These are phyloP conservation scores for Tritrichomonas musculus DNA, from an alignment of 208 protist species.

Conservation along the genomic window DNA sequence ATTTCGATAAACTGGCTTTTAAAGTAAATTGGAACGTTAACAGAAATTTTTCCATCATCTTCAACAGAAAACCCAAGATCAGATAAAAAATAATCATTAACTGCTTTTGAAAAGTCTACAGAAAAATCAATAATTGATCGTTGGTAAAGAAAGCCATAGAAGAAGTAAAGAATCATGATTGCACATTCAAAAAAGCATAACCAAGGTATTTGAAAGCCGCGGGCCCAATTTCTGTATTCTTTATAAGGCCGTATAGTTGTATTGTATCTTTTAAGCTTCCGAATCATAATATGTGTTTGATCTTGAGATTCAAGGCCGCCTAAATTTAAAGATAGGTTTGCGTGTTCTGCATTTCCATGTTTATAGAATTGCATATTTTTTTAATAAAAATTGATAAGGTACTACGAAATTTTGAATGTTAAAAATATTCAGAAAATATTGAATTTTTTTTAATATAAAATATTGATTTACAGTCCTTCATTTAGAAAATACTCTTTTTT, in stretches of 20 bases:
- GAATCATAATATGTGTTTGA: too few species aligned
- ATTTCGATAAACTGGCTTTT: not conserved
- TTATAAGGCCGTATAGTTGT: not conserved
- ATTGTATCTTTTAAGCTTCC: not conserved
- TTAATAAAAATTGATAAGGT: too few species aligned
- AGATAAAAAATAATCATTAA: conserved; percentile 23
- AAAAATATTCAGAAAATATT: too few species aligned
- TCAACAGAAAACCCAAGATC: not conserved
- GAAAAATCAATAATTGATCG: not conserved
- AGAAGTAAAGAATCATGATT: not conserved
- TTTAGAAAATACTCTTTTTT: too few species aligned
- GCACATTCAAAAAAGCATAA: not conserved
- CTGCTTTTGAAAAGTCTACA: not conserved
- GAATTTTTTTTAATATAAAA: too few species aligned
- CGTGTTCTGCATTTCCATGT: too few species aligned
- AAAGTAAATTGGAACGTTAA: not conserved
- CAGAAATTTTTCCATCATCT: not conserved
- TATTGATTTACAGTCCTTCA: too few species aligned
- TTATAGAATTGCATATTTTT: too few species aligned
- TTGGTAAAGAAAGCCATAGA: not conserved
- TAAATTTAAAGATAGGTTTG: too few species aligned
- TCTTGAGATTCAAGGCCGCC: too few species aligned
- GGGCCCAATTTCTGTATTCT: not conserved
- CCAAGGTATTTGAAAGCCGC: not conserved
- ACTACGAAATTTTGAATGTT: too few species aligned